Evolutionary conservation across 345 rosid genomes (phyloP).

Genomic region (Eucalyptus pauciflora): DNA sequence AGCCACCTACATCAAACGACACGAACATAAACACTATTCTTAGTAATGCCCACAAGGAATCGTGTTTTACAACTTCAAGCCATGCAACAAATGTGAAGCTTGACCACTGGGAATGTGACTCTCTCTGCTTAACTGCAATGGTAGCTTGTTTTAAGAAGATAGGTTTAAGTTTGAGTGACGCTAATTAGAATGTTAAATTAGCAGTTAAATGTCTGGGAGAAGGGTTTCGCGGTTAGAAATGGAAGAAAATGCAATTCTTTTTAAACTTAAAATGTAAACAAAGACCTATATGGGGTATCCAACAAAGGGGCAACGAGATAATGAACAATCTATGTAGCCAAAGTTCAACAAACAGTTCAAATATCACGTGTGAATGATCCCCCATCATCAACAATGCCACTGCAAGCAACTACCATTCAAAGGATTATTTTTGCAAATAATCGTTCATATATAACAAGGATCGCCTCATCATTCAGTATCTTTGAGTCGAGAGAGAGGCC

Average conservation of each 20-base stretch:
- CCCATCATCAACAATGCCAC: background rate
- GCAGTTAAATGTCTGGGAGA: background rate
- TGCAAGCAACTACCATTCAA: background rate
- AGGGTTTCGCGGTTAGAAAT: background rate
- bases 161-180: background rate
- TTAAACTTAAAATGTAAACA: too few species aligned
- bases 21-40: background rate
- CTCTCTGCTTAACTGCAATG: background rate
- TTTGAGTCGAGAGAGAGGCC: background rate
- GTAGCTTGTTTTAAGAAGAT: background rate
- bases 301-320: background rate
- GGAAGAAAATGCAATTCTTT: background rate
- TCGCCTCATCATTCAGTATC: background rate
- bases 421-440: background rate
- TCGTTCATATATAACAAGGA: background rate
- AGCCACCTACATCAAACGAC: background rate
- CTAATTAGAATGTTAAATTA: background rate
- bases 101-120: background rate
- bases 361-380: background rate
- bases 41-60: background rate
- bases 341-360: background rate
- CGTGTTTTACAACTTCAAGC: background rate
- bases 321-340: background rate
- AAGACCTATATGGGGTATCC: background rate
- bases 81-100: background rate